A percentile compares a stretch with the other conserved stretches of the same genome.
Conservation (phyloP, 345 rosid species). For the Hypericum androsaemum region DNA sequence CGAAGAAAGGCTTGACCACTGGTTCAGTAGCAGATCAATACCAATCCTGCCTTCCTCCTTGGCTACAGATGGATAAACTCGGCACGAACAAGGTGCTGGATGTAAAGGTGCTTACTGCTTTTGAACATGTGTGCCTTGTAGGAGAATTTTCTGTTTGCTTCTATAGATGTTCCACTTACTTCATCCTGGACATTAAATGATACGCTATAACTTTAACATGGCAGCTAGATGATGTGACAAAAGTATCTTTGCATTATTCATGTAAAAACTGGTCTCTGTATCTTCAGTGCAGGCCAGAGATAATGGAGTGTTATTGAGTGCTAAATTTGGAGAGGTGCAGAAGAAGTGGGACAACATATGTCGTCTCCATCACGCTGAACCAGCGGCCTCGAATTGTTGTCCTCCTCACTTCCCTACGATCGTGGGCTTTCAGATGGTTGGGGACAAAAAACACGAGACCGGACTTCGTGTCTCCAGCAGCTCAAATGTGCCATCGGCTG, state of each 20-base stretch:
- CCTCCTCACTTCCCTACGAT: not conserved
- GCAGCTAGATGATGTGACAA: not conserved
- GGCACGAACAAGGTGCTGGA: conserved; percentile 26
- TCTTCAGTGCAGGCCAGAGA: conserved; percentile 68
- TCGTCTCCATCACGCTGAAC: conserved; percentile 26
- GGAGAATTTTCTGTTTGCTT: conserved; percentile 2
- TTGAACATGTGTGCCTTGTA: conserved; percentile 8
- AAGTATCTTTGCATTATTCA: conserved; percentile 13
- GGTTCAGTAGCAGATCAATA: conserved; percentile 52
- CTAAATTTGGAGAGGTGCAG: conserved; percentile 24
- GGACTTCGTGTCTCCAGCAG: conserved; percentile 14
- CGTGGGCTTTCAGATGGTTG: conserved; percentile 24
- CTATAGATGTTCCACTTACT: not conserved
- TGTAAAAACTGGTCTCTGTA: conserved; percentile 31
- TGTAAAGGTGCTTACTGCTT: conserved; percentile 37
- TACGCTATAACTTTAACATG: not conserved
- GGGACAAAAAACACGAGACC: conserved; percentile 22
- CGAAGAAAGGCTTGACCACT: conserved; percentile 25
- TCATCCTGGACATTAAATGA: not conserved
- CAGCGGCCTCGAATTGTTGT: conserved; percentile 12
- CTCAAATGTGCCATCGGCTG: conserved; percentile 11
- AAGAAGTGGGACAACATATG: conserved; percentile 39
- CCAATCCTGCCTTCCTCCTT: conserved; percentile 51
- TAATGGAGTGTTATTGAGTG: conserved; percentile 29
- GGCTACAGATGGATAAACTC: conserved; percentile 58